Base-by-base conservation (phyloP, 1,139 yeast genomes). In the Meyerozyma guilliermondii region DNA sequence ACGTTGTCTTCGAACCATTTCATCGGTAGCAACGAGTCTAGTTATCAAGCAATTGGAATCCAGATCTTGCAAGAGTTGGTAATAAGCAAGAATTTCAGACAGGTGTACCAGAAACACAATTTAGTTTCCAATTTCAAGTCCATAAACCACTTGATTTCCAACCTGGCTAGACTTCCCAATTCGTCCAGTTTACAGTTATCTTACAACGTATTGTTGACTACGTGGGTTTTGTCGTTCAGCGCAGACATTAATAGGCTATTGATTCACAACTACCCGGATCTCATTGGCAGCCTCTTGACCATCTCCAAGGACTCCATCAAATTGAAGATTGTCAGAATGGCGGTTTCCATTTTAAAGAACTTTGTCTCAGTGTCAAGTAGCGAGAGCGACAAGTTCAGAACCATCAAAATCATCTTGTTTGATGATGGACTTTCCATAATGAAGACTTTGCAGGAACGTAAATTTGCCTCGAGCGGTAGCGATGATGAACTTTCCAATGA, bases 401-500 rank as follows among this genome's bases (percentile, higher is more conserved):
- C 83, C 41, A 77, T 89, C 54, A 84, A 86, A 49, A 72, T 89
- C 42, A 71, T 91, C 41, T 69, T 92, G 48, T 78, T 87, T 50
- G 87, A 87, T 47, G 87, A 85, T 53, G 95, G 95, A 3, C 71
- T 87, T 46, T 76, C 81, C 41, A 74, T 81, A 8, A 69, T 87
- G 46, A 80, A 78, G 51, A 80, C 83, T 43, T 76, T 92, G 52
- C 77, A 80, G 50, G 92, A 86, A 50, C 76, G 98, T 55, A 92
- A 92, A 62, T 91, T 95, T 82, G 87, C 96, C 10, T 65, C 72
- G 23, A 70, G 70, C 50, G 74, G 73, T 20, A 65, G 74, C 43
- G 99, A 92, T 61, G 95, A 88, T 50, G 99, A 92, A 62, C 78
- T 94, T 52, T 78, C 87, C 41, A 74, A 70, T 30, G 98, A 91